Percentiles rank a stretch among this genome's conserved stretches.
Evolutionary conservation across 305 asterid species (phyloP).

Genomic region (Solanum chacoense): DNA sequence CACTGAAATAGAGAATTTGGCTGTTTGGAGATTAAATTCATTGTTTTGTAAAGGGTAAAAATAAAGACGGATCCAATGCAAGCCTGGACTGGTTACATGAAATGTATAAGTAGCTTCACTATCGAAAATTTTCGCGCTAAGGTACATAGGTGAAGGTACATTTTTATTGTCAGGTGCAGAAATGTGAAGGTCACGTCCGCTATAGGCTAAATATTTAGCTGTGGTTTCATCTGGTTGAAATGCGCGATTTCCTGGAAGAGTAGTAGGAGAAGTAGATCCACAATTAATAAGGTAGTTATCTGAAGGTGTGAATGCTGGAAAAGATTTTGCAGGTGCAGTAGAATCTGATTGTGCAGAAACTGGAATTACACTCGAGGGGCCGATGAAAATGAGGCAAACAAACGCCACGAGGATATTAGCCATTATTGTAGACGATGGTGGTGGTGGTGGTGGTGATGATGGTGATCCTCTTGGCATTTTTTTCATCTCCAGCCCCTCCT

Average conservation of each 20-base stretch:
- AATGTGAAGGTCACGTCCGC: constrained; percentile 9
- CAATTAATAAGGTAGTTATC: constrained; percentile 26
- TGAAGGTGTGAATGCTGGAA: constrained; percentile 14
- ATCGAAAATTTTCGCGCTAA: constrained; percentile 45
- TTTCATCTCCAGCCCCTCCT: constrained; percentile 57
- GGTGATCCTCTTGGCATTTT: constrained; percentile 23
- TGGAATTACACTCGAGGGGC: background rate
- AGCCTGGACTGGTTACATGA: constrained; percentile 68
- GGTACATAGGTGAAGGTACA: constrained; percentile 37
- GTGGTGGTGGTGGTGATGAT: background rate
- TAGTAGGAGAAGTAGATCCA: constrained; percentile 14
- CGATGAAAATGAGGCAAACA: constrained; percentile 16
- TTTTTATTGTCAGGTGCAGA: constrained; percentile 16
- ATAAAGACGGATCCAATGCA: constrained; percentile 89
- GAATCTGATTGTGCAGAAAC: constrained; percentile 3
- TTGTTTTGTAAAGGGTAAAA: constrained; percentile 39
- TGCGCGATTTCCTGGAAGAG: constrained; percentile 15
- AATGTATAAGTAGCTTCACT: constrained; percentile 51
- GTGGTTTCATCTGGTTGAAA: constrained; percentile 16
- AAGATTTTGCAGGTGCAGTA: constrained; percentile 4
- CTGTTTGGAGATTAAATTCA: constrained; percentile 33
- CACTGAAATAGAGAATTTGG: constrained; percentile 47
- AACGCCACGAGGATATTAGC: constrained; percentile 37
- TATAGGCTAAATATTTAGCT: background rate
- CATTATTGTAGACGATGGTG: constrained; percentile 11